These are phyloP conservation scores for Glaciozyma martinii DNA, from an alignment of 768 basidiomycete species.

Conservation along the genomic window DNA sequence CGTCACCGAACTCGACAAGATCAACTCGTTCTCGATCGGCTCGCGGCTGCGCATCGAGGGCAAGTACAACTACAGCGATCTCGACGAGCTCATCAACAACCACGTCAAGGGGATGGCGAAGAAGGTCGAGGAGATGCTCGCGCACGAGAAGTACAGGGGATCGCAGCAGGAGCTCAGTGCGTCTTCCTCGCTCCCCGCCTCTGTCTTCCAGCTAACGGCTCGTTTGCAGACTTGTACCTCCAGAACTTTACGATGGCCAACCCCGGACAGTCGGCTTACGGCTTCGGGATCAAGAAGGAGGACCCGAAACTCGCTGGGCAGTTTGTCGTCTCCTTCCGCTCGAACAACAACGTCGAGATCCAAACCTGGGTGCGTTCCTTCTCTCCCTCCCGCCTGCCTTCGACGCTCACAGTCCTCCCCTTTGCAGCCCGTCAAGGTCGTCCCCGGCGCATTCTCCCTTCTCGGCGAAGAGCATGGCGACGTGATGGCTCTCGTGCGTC, in stretches of 20 bases:
- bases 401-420: background rate
- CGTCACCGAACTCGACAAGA: conserved; percentile 44
- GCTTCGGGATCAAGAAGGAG: conserved; percentile 57
- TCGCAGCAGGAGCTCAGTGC: conserved; percentile 81
- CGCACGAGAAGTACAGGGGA: conserved; percentile 87
- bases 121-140: conserved; percentile 87
- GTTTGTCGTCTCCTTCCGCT: conserved; percentile 85
- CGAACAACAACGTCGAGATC: conserved; percentile 79
- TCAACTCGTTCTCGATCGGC: conserved; percentile 41
- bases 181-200: conserved; percentile 38
- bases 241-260: conserved; percentile 87
- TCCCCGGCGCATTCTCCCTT: conserved; percentile 37
- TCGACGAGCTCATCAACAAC: conserved; percentile 94
- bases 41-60: conserved; percentile 36
- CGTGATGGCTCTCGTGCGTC: conserved; percentile 2
- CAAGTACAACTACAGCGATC: conserved; percentile 73
- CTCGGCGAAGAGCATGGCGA: conserved; percentile 10
- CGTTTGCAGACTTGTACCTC: conserved; percentile 61
- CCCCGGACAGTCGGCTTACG: conserved; percentile 89
- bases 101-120: conserved; percentile 90
- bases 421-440: conserved; percentile 38
- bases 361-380: conserved; percentile 71
- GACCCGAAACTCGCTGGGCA: conserved; percentile 85
- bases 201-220: background rate
- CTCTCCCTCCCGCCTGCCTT: background rate